phyloP scores from a whole-genome alignment of 208 protist species.

The Trichomonas tenax region DNA sequence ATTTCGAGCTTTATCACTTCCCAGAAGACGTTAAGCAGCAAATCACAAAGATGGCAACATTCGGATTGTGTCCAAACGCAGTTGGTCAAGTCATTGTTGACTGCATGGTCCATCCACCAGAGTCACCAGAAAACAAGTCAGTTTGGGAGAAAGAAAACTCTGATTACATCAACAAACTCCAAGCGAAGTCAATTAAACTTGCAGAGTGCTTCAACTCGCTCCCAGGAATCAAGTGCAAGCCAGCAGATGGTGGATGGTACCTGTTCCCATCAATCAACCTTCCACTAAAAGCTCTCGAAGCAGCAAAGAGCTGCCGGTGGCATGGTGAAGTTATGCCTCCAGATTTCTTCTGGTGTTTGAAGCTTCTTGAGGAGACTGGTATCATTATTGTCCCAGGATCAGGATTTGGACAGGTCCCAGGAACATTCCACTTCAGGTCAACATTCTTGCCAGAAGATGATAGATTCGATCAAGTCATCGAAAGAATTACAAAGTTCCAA shows the following conservation, averaged over 20 bases:
- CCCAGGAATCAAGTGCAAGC: slow-evolving; percentile 66
- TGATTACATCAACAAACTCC: slow-evolving; percentile 54
- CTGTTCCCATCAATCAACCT: slow-evolving; percentile 65
- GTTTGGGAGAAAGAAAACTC: slow-evolving; percentile 47
- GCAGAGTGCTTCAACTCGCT: slow-evolving; percentile 64
- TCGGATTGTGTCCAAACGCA: slow-evolving; percentile 70
- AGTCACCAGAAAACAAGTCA: slow-evolving; percentile 69
- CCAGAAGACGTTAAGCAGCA: slow-evolving; percentile 48
- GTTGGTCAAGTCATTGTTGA: slow-evolving; percentile 72
- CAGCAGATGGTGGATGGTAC: slow-evolving; percentile 84
- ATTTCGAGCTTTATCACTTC: slow-evolving; percentile 69
- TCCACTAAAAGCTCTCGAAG: slow-evolving; percentile 36
- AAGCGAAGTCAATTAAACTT: background rate
- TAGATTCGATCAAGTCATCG: slow-evolving; percentile 58
- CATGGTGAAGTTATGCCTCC: slow-evolving; percentile 50
- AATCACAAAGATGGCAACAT: slow-evolving; percentile 78
- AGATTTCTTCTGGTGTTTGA: slow-evolving; percentile 79
- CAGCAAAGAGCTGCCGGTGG: background rate
- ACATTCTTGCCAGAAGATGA: slow-evolving; percentile 91
- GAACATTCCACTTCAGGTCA: slow-evolving; percentile 90
- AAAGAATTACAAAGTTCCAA: slow-evolving; percentile 29
- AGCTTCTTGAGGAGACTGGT: slow-evolving; percentile 80
- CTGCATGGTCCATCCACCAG: slow-evolving; percentile 80
- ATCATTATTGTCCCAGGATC: slow-evolving; percentile 55
- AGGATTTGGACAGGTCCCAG: slow-evolving; percentile 57